Evolutionary conservation across 495 filamentous ascomycete species (phyloP).

Genomic region (Jackrogersella multiformis): DNA sequence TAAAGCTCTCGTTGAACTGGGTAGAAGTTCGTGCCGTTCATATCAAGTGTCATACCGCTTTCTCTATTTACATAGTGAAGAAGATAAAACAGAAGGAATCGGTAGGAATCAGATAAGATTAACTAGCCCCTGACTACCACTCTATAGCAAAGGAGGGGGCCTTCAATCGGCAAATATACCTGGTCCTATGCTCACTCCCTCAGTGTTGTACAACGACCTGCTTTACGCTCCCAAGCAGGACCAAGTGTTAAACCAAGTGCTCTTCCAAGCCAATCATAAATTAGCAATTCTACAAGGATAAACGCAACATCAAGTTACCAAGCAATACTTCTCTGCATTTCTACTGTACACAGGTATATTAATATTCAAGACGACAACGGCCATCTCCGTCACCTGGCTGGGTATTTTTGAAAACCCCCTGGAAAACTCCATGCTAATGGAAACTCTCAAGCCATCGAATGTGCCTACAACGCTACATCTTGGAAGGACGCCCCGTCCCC

Average conservation of each 20-base stretch:
- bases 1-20: too few species aligned
- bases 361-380: conserved; percentile 10
- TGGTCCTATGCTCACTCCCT: too few species aligned
- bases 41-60: too few species aligned
- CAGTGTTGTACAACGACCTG: too few species aligned
- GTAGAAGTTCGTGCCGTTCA: too few species aligned
- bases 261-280: background rate
- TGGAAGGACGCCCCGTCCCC: conserved; percentile 61
- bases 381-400: conserved; percentile 25
- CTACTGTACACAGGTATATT: conserved; percentile 34
- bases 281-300: conserved; percentile 5
- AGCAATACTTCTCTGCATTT: background rate
- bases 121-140: too few species aligned
- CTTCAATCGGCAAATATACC: too few species aligned
- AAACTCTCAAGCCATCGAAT: background rate
- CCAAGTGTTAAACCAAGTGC: background rate
- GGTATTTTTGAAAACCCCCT: conserved; percentile 25
- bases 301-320: background rate
- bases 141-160: too few species aligned
- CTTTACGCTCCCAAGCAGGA: too few species aligned
- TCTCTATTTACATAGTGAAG: too few species aligned
- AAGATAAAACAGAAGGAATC: too few species aligned
- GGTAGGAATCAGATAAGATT: too few species aligned
- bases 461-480: conserved; percentile 60
- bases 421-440: conserved; percentile 32